phyloP scores from a whole-genome alignment of 768 basidiomycete genomes.

The Suillus subalutaceus region DNA sequence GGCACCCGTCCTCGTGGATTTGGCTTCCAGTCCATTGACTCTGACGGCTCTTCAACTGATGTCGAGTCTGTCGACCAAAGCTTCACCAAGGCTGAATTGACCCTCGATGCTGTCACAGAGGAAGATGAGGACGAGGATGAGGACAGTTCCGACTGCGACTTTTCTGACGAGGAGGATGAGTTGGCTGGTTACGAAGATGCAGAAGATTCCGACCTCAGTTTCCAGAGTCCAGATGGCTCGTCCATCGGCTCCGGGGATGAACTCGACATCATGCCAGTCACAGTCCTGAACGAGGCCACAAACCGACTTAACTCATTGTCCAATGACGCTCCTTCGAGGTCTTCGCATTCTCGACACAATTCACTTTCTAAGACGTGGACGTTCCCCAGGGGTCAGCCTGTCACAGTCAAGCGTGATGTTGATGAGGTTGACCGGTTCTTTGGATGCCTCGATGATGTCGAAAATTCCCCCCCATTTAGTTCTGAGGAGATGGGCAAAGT shows the following conservation, averaged over 20 bases:
- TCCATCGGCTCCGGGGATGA: constrained; percentile 61
- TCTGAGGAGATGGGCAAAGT: constrained; percentile 58
- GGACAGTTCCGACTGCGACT: constrained; percentile 33
- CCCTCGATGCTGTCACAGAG: constrained; percentile 61
- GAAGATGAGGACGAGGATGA: constrained; percentile 45
- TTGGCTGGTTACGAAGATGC: constrained; percentile 74
- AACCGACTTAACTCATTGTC: constrained; percentile 10
- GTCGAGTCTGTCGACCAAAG: constrained; percentile 61
- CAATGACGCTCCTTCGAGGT: constrained; percentile 18
- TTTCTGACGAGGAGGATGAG: constrained; percentile 57
- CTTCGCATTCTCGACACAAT: constrained; percentile 34
- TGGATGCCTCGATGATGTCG: constrained; percentile 60
- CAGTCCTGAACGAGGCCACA: constrained; percentile 23
- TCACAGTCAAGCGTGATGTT: constrained; percentile 27
- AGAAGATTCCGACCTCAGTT: constrained; percentile 55
- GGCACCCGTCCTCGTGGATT: constrained; percentile 46
- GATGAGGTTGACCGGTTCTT: constrained; percentile 79
- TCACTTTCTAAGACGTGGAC: constrained; percentile 74
- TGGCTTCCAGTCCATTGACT: constrained; percentile 53
- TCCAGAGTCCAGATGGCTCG: constrained; percentile 48
- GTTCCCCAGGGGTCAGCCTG: constrained; percentile 48
- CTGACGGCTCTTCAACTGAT: constrained; percentile 65
- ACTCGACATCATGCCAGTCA: constrained; percentile 24
- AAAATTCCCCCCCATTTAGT: constrained; percentile 50
- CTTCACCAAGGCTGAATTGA: constrained; percentile 43